Base-by-base conservation (phyloP, 768 basidiomycete species). In the Boletales sp. region DNA sequence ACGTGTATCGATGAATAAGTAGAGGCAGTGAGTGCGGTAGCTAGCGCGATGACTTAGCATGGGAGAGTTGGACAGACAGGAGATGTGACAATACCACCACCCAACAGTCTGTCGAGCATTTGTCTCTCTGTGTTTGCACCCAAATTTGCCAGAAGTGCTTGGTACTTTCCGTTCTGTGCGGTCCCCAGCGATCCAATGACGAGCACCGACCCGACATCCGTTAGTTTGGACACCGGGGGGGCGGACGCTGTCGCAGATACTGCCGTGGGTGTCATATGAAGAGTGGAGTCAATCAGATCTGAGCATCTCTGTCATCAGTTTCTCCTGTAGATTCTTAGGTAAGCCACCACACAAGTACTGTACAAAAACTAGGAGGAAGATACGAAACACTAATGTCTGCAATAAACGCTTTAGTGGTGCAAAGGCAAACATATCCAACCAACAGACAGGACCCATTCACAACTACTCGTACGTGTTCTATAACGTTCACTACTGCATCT, bases 61-160 rank as follows among this genome's bases (percentile, higher is more conserved):
- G n/a, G 11, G 8, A 18, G 12, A 21, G 37, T 43, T 17, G 21
- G 21, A 30, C n/a, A 40, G 42, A 41, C 29, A 48, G 38, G 52
- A 46, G 31, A 54, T 45, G 40, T 9, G 29, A 40, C 11, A 40
- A 17, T 60, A 92, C 91, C 91, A 72, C 80, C 78, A 67, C 90
- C 90, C 14, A 91, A 71, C 53, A 94, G 70, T 52, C 92, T 76
- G 66, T 94, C 91, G 27, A 93, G 70, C 73, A 94, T 81, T 63
- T 91, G 84, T 60, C 79, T 84, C 59, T 94, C 90, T 29, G 90
- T 83, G 31, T 73, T 74, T 50, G 67, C 67, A 66, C 81, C 79
- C 50, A 91, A 70, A 55, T 75, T 72, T 8, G 81, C 75, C 45
- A 90, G 75, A 53, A 90, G 70, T 2, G 77, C 67, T 65, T 92